phyloP scores from a whole-genome alignment of 192 early-diverging fungal species.

The Piromyces sp. region DNA sequence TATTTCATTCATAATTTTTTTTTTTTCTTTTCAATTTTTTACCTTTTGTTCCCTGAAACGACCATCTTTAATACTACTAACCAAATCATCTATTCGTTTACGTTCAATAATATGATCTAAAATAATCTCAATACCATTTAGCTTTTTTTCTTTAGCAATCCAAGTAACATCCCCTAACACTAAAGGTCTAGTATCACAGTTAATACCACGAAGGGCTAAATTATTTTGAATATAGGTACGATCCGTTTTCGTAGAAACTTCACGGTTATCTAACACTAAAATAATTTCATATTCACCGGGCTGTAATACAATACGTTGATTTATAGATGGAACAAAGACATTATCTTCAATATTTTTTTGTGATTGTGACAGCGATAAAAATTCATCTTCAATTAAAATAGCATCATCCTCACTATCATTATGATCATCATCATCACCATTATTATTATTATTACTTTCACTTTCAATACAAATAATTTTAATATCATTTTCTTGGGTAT shows the following conservation, averaged over 20 bases:
- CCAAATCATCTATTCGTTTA: constrained; percentile 86
- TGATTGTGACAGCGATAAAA: neutral
- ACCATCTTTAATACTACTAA: constrained; percentile 80
- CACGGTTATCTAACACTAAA: constrained; percentile 66
- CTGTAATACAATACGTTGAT: constrained; percentile 4
- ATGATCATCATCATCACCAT: no score
- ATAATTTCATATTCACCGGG: constrained; percentile 16
- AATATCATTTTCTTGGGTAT: no score
- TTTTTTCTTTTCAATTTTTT: neutral
- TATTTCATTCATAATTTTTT: neutral
- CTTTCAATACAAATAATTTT: no score
- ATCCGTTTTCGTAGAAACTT: constrained; percentile 48
- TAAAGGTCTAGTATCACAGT: constrained; percentile 35
- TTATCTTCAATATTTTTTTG: neutral
- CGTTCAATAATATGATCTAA: constrained; percentile 78
- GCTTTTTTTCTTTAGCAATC: constrained; percentile 37
- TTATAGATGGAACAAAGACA: neutral
- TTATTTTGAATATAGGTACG: constrained; percentile 53
- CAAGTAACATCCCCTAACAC: constrained; percentile 79
- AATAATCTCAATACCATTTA: constrained; percentile 35
- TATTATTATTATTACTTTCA: no score
- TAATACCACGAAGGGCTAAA: constrained; percentile 37
- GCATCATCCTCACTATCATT: neutral
- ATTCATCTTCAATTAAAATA: neutral
- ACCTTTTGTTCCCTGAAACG: constrained; percentile 87